Conservation (phyloP, 805 yeast genomes). For the Candida hungchunana region DNA sequence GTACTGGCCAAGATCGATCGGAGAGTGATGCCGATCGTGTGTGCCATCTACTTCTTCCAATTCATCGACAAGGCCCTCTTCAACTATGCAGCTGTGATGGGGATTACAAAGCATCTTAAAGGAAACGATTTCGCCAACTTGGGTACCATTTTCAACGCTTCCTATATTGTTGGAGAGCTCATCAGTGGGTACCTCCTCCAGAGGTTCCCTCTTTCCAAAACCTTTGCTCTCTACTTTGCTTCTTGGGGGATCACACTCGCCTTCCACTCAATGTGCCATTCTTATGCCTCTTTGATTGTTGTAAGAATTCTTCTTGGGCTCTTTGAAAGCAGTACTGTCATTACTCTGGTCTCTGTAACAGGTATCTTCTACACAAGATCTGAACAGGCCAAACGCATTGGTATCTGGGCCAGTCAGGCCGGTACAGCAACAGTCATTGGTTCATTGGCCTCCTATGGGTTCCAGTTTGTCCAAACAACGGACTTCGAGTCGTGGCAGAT, state of each 20-base stretch:
- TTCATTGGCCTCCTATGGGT: slow-evolving; percentile 43
- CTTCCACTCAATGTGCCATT: slow-evolving; percentile 45
- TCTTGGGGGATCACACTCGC: slow-evolving; percentile 49
- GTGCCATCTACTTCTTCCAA: slow-evolving; percentile 49
- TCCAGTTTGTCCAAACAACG: slow-evolving; percentile 43
- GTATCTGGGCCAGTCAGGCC: slow-evolving; percentile 50
- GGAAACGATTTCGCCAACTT: slow-evolving; percentile 47
- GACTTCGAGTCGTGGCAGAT: slow-evolving; percentile 51
- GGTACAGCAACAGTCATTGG: slow-evolving; percentile 45
- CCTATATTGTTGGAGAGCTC: slow-evolving; percentile 50
- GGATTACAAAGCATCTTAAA: slow-evolving; percentile 44
- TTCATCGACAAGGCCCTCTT: slow-evolving; percentile 51
- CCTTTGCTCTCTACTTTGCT: slow-evolving; percentile 38
- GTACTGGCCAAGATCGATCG: slow-evolving; percentile 20
- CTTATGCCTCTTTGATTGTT: slow-evolving; percentile 48
- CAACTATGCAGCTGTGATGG: slow-evolving; percentile 63
- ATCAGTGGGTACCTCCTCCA: slow-evolving; percentile 42
- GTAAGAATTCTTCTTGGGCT: slow-evolving; percentile 47
- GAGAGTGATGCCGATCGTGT: slow-evolving; percentile 30
- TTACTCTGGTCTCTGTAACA: slow-evolving; percentile 48
- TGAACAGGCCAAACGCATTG: slow-evolving; percentile 50
- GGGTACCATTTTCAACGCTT: slow-evolving; percentile 48
- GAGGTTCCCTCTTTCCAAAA: slow-evolving; percentile 47
- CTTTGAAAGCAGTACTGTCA: slow-evolving; percentile 51
- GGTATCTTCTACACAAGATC: slow-evolving; percentile 55